These are phyloP conservation scores for Trypanosoma melophagium DNA, from an alignment of 208 protist species.

Conservation along the genomic window DNA sequence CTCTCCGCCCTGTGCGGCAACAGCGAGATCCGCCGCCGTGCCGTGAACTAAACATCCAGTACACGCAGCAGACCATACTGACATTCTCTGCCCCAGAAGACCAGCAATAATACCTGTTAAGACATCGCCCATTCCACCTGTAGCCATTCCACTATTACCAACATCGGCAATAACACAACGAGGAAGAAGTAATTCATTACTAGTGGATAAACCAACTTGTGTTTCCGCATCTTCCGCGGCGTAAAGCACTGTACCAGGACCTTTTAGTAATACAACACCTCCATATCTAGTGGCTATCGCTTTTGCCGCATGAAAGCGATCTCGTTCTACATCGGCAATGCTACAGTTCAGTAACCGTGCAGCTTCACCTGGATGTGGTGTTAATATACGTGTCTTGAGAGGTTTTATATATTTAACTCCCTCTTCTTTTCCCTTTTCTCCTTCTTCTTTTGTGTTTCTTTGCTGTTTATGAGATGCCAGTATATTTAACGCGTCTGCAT, in stretches of 20 bases:
- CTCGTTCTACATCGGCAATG: constrained; percentile 59
- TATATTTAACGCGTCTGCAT: constrained; percentile 76
- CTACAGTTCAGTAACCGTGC: constrained; percentile 57
- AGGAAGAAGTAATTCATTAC: background rate
- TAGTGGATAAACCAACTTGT: background rate
- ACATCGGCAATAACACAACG: constrained; percentile 62
- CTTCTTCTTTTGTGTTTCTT: background rate
- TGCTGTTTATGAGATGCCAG: constrained; percentile 23
- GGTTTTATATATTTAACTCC: too few relatives aligned
- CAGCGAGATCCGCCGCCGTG: constrained; percentile 69
- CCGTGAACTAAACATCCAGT: constrained; percentile 56
- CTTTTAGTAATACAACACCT: constrained; percentile 74
- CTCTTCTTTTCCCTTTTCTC: background rate
- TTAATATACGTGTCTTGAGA: constrained; percentile 59
- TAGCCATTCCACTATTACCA: constrained; percentile 85
- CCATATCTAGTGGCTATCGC: constrained; percentile 44
- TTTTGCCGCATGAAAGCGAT: constrained; percentile 57
- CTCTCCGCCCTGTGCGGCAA: constrained; percentile 30
- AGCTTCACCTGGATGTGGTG: constrained; percentile 81
- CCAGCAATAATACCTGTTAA: constrained; percentile 67
- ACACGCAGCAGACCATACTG: constrained; percentile 37
- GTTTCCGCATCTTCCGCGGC: constrained; percentile 11
- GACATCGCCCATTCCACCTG: constrained; percentile 83
- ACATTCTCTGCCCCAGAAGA: constrained; percentile 44
- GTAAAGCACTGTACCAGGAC: constrained; percentile 67